A percentile compares a stretch with the other conserved stretches of the same genome.
phyloP scores from a whole-genome alignment of 176 grass and related monocot species.

The Lolium rigidum region DNA sequence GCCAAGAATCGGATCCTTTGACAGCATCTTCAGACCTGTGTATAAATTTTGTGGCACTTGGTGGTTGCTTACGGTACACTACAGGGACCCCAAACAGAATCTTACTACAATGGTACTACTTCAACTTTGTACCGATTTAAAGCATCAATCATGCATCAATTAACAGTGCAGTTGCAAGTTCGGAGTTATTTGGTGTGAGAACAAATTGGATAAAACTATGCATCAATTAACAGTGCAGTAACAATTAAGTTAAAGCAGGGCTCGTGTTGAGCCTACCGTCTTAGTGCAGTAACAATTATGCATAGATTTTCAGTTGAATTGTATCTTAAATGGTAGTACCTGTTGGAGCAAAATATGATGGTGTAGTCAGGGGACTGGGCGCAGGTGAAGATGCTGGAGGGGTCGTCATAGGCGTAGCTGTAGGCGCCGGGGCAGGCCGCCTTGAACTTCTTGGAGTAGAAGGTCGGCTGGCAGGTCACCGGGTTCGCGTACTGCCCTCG shows the following conservation, averaged over 20 bases:
- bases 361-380: conserved; percentile 57
- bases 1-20: background rate
- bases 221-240: no score
- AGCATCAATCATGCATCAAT: no score
- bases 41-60: background rate
- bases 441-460: conserved; percentile 89
- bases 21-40: no score
- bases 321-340: conserved; percentile 7
- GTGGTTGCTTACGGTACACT: background rate
- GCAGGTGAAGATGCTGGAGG: conserved; percentile 78
- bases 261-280: no score
- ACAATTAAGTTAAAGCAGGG: no score
- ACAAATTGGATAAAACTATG: no score
- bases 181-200: no score
- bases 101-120: no score
- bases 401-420: conserved; percentile 95
- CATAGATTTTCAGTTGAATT: no score
- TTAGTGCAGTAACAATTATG: no score
- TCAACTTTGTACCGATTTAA: no score
- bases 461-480: conserved; percentile 65
- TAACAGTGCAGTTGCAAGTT: no score
- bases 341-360: conserved; percentile 76
- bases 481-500: conserved; percentile 55
- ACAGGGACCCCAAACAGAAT: background rate
- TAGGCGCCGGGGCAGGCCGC: conserved; percentile 69